phyloP scores from a whole-genome alignment of 129 eudicot species.

The Saussurea involucrata region DNA sequence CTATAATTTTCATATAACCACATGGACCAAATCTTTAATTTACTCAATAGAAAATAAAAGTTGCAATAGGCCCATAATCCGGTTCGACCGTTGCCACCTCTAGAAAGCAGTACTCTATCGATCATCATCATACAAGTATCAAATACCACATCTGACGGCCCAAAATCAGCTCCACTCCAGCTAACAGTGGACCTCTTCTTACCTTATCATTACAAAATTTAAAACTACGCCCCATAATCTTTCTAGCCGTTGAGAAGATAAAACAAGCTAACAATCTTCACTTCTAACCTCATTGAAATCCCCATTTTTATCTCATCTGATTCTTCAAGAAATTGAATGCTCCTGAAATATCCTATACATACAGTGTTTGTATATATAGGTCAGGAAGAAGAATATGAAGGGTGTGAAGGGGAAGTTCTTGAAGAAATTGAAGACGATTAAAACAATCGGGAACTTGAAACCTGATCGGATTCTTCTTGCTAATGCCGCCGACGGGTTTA shows the following conservation, averaged over 20 bases:
- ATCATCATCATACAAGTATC: background rate
- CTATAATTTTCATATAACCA: too few species aligned
- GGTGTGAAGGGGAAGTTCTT: slow-evolving; percentile 73
- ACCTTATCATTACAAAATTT: slow-evolving; percentile 36
- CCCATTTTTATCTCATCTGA: slow-evolving; percentile 8
- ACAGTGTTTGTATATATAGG: slow-evolving; percentile 1
- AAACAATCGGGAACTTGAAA: slow-evolving; percentile 65
- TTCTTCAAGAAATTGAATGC: slow-evolving; percentile 18
- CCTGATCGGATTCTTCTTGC: slow-evolving; percentile 54
- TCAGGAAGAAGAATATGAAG: slow-evolving; percentile 37
- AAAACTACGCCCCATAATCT: slow-evolving; percentile 27
- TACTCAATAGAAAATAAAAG: too few species aligned
- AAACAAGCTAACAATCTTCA: slow-evolving; percentile 22
- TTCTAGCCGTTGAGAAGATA: slow-evolving; percentile 59
- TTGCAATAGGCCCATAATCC: slow-evolving; percentile 1
- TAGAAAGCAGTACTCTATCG: background rate
- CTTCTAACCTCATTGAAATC: slow-evolving; percentile 2
- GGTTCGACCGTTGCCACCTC: slow-evolving; percentile 34
- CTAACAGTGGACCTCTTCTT: slow-evolving; percentile 31
- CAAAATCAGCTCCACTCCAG: slow-evolving; percentile 1
- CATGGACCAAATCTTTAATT: too few species aligned
- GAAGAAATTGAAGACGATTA: slow-evolving; percentile 76
- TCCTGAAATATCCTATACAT: background rate
- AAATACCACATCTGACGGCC: slow-evolving; percentile 17
- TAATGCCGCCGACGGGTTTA: slow-evolving; percentile 35